Base-by-base conservation (phyloP, 192 early-diverging fungal genomes). In the Linnemannia exigua region DNA sequence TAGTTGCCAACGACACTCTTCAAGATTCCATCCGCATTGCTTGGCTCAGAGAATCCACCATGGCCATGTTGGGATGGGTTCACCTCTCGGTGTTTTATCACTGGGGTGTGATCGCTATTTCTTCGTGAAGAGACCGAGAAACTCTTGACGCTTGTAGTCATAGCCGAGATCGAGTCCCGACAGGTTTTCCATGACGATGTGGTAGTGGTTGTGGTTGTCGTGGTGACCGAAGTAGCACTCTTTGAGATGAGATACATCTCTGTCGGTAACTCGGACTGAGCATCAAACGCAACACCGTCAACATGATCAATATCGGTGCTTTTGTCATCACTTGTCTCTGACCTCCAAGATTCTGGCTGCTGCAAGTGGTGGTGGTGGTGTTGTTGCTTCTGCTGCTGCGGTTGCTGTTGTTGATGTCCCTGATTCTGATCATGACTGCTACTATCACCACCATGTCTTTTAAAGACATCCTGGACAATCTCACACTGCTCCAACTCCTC, bases 401-500 rank as follows among this genome's bases (percentile, higher is more conserved):
- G 36, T 68, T 33, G 36, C 28, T 35, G n/a, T n/a, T n/a, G n/a
- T 12, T 33, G 22, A 33, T 36, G 51, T 28, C 33, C 33, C 31
- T 11, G 50, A 20, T 38, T 58, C 12, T 46, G 61, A 75, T 41
- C 58, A 66, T 22, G 17, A 22, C 46, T 54, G 9, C 46, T 68
- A 50, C 46, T 22, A 4, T 38, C 20, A 44, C n/a, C 63, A 37
- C 35, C 58, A 75, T 75, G 75, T 31, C 61, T 76, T 31, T 20
- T 22, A 44, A 83, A 83, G 75, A 77, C 48, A 12, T 77, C 67
- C 16, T 37, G 41, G 6, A 83, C 81, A 74, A 69, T 46, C 28
- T 38, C 1, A 51, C 81, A 83, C 31, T 72, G 14, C 14, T 77
- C 50, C 66, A 83, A 17, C 20, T 73, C 50, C 16, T 77, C 81